Base-by-base conservation (phyloP, 2,329 filamentous ascomycete genomes). In the Fusarium humuli region DNA sequence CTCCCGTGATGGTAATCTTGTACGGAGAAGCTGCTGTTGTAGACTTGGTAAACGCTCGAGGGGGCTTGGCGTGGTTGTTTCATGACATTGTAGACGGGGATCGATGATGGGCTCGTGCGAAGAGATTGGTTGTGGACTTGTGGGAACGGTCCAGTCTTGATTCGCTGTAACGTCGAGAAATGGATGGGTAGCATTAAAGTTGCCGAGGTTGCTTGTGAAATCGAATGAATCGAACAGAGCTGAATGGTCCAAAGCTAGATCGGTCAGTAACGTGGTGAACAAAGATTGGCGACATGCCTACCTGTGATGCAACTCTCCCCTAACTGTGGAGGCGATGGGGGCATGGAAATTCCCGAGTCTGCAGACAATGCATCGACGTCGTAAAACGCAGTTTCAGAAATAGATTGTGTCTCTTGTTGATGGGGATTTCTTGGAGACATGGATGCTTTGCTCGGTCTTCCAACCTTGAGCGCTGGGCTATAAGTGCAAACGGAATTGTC, bases 321-420 rank as follows among this genome's bases (percentile, higher is more conserved):
- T 7, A 44, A 40, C 9, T 44, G 50, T 23, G 50, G 40, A 54
- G 50, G 50, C 8, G 50, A 54, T n/a, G 50, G 40, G 30, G 50
- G 37, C 50, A 54, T 54, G 40, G 50, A 54, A 32, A 54, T 44
- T 20, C 50, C 50, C 14, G 50, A 54, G 18, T 54, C 50, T 10
- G 27, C 20, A 14, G 25, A 42, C 40, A 54, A 25, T 13, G 50
- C 50, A 12, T 54, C 40, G 6, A 30, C 16, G 12, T 20, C 14
- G 23, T 44, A 44, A 12, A 54, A 44, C 12, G 37, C 5, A 14
- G 50, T 18, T 8, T 53, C 50, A 13, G 37, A 53, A 23, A 30
- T 44, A n/a, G 50, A 11, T 2, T 44, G 50, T 11, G 37, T n/a
- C 37, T 54, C 40, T 12, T 42, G 37, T 6, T 42, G 50, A 5